These are phyloP conservation scores for Vaccinium corymbosum DNA, from an alignment of 148 eudicot genomes.

Conservation along the genomic window DNA sequence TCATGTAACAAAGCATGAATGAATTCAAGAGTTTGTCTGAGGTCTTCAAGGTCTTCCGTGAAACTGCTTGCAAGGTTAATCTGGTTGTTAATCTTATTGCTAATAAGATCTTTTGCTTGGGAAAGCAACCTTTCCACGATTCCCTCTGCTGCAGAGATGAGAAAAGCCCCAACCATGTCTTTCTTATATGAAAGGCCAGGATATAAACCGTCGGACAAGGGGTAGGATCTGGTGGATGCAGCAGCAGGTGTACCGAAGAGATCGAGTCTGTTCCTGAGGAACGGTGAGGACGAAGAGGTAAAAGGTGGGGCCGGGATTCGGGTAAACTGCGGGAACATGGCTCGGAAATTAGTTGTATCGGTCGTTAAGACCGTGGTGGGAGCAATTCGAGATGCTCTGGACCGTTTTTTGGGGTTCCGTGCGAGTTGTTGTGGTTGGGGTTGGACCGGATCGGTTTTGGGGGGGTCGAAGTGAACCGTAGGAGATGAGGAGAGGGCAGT, in stretches of 20 bases:
- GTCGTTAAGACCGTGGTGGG: constrained; percentile 86
- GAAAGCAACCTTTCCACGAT: too few relatives aligned
- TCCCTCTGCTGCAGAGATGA: too few relatives aligned
- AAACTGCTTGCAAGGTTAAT: too few relatives aligned
- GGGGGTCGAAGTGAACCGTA: constrained; percentile 3
- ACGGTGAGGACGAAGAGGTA: constrained; percentile 30
- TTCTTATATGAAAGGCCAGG: constrained; percentile 33
- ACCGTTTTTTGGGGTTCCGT: constrained; percentile 74
- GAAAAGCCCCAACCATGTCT: too few relatives aligned
- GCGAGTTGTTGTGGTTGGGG: neutral
- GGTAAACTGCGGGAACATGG: constrained; percentile 90
- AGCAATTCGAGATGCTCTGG: constrained; percentile 73
- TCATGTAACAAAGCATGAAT: too few relatives aligned
- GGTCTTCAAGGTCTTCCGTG: too few relatives aligned
- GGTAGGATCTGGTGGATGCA: constrained; percentile 28
- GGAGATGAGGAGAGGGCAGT: neutral
- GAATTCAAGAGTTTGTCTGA: too few relatives aligned
- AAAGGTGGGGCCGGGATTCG: constrained; percentile 76
- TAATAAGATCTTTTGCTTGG: too few relatives aligned
- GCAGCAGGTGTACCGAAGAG: constrained; percentile 30
- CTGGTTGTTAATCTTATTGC: too few relatives aligned
- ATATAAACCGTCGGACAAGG: constrained; percentile 26
- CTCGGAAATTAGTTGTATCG: constrained; percentile 80
- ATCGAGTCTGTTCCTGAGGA: constrained; percentile 48
- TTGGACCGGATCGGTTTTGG: constrained; percentile 5